These are phyloP conservation scores for Termitomyces sp. DNA, from an alignment of 768 basidiomycete genomes.

Conservation along the genomic window DNA sequence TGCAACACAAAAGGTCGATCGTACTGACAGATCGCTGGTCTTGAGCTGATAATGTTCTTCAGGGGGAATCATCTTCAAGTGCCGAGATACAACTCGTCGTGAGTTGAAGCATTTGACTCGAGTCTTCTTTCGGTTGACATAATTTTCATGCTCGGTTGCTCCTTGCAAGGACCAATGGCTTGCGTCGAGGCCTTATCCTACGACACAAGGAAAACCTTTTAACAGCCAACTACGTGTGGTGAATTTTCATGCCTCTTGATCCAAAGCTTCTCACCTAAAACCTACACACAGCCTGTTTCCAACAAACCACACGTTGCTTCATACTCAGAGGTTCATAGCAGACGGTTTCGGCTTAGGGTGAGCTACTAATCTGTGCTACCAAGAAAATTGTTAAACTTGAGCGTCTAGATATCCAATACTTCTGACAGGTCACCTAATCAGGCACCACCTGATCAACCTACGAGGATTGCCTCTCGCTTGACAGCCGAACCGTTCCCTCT, in stretches of 20 bases:
- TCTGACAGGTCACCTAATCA: not conserved
- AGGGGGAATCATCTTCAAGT: not conserved
- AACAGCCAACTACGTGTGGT: not conserved
- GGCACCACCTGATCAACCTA: not conserved
- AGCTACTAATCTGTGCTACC: not conserved
- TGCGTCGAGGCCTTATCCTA: not conserved
- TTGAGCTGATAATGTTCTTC: not conserved
- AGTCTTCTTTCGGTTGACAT: not conserved
- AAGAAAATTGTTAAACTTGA: not conserved
- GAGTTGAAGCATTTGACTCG: not conserved
- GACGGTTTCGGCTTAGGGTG: constrained; percentile 1
- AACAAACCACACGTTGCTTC: not conserved
- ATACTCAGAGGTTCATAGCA: not conserved
- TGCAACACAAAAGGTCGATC: not conserved
- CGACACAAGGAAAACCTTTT: not conserved
- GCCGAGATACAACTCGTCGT: not conserved
- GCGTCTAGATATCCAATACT: not conserved
- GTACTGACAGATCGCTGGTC: not conserved
- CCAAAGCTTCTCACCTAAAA: not conserved
- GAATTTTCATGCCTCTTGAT: not conserved
- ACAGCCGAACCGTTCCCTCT: not conserved
- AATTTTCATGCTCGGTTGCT: not conserved
- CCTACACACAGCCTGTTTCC: not conserved
- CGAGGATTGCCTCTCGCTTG: not conserved
- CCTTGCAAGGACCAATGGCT: not conserved